Evolutionary conservation across 2,329 filamentous ascomycete species (phyloP), one percentile per base, ranked within the genome.

Genomic region (Macrophomina pseudophaseolina): DNA sequence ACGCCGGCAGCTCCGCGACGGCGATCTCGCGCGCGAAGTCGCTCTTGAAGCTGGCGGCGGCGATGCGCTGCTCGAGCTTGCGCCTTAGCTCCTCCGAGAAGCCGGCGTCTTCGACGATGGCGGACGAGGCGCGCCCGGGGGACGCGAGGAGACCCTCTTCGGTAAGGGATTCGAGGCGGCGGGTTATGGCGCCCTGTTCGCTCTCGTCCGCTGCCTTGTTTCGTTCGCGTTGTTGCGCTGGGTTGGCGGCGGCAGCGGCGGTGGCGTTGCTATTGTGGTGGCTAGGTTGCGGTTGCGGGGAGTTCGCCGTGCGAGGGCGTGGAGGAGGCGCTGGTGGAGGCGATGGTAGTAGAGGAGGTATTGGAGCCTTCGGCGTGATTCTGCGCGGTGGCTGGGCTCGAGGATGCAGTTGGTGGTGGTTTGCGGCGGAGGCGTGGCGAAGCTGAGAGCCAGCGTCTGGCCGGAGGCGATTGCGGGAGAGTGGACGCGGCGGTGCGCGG

Each of bases 81-180:
- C 82, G 60, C 80, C 81, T 87, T 69, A 90, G 75, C 5, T 88
- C 86, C 60, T 88, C 85, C 67, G 85, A 87, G 76, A 90, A 90
- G 56, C 86, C 86, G 33, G 85, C 86, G 69, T 88, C 85, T 71
- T 85, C 79, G n/a, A 90, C 79, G n/a, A 90, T 80, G 58, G 85
- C 85, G 56, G 84, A 83, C 71, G 86, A 84, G 65, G 84, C 82
- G 67, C 83, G 82, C 33, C 85, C 84, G 38, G 86, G 85, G 62
- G 82, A 81, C 53, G 85, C 80, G 33, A 90, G 76, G 16, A 90
- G 76, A 16, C 81, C 81, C 69, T 88, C 83, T 69, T 89, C 86
- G 51, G 84, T 87, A 86, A 90, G 85, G 67, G 86, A 81, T 4
- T 83, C 81, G 66, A 90, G 75, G 18, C 86, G 81, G 18, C 85